Evolutionary conservation across 2,329 filamentous ascomycete species (phyloP).

Genomic region (Polychaeton citri): DNA sequence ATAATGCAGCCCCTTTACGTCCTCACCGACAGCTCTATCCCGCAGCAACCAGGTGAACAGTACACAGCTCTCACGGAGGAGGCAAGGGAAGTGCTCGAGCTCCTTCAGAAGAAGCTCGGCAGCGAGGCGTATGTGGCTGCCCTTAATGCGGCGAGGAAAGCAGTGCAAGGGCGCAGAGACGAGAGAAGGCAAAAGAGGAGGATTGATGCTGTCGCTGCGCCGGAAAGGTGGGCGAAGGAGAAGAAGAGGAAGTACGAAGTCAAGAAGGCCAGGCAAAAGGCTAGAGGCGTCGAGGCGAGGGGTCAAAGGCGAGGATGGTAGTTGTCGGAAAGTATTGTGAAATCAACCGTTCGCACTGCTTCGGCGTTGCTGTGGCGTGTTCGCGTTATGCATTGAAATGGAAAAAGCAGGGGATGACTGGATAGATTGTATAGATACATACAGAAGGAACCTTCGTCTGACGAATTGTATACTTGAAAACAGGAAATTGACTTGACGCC

Average conservation of each 20-base stretch:
- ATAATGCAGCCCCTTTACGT: slow-evolving; percentile 62
- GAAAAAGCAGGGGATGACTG: too few species aligned
- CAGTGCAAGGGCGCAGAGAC: slow-evolving; percentile 58
- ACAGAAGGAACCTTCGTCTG: too few species aligned
- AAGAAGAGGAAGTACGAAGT: slow-evolving; percentile 76
- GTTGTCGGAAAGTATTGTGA: too few species aligned
- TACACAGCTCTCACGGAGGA: slow-evolving; percentile 60
- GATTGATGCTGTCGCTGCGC: slow-evolving; percentile 72
- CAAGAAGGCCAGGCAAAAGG: slow-evolving; percentile 73
- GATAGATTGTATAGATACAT: too few species aligned
- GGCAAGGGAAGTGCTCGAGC: slow-evolving; percentile 64
- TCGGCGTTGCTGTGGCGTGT: too few species aligned
- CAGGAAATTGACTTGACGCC: too few species aligned
- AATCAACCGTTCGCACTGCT: too few species aligned
- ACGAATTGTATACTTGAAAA: too few species aligned
- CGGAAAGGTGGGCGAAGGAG: slow-evolving; percentile 62
- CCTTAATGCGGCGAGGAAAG: slow-evolving; percentile 58
- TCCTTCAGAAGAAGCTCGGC: slow-evolving; percentile 74
- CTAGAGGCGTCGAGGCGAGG: slow-evolving; percentile 59
- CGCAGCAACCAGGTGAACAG: slow-evolving; percentile 39
- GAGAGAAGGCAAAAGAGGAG: slow-evolving; percentile 71
- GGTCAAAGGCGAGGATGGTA: slow-evolving; percentile 58
- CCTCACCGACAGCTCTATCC: slow-evolving; percentile 62
- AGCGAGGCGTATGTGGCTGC: slow-evolving; percentile 64
- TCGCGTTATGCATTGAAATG: too few species aligned